Evolutionary conservation across 176 grass and related monocot species (phyloP), one percentile per base, ranked within the genome.

Genomic region (Hsuehochloa calcarea): DNA sequence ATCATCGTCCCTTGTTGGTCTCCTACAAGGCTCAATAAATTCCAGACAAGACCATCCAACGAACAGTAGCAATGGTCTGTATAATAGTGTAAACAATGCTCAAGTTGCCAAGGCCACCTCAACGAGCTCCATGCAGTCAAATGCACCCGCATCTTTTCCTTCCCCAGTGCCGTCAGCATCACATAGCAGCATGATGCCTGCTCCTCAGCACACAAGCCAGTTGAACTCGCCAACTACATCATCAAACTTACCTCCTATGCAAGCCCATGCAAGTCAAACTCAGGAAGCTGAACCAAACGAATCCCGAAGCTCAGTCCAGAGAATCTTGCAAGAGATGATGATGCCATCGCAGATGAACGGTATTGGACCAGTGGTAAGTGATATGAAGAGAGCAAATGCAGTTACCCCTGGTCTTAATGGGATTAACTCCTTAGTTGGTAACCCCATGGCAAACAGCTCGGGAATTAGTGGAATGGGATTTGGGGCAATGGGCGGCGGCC

Each of bases 311-410:
- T 97, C 91, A 2, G 94, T 97, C 49, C 91, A 97, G 79, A 88
- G 90, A 85, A 92, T 97, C 77, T 62, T 97, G 52, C 94, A 97
- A 67, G 91, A 92, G 66, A 78, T 97, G 85, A 91, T 95, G 94
- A 87, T 92, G 91, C 88, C 92, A 39, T 77, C 94, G 0, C 94
- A 97, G 12, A 67, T 87, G 72, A 97, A 94, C 67, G 87, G 90
- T 40, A 26, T 79, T 51, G 64, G 71, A 51, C n/a, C 63, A 41
- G 65, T 86, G 56, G 89, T 87, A 15, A 77, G 77, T n/a, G 84
- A 85, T 82, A 85, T 84, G 71, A 97, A 88, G 79, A 76, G 88
- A 71, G 78, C 76, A 2, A 97, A 92, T 75, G 75, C 86, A 34
- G 59, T 93, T 5, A 82, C 74, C 15, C 75, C 86, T 4, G 45